Evolutionary conservation across 2,329 filamentous ascomycete genomes (phyloP), one percentile per base, ranked within the genome.

Genomic region (Phialemoniopsis sp.): DNA sequence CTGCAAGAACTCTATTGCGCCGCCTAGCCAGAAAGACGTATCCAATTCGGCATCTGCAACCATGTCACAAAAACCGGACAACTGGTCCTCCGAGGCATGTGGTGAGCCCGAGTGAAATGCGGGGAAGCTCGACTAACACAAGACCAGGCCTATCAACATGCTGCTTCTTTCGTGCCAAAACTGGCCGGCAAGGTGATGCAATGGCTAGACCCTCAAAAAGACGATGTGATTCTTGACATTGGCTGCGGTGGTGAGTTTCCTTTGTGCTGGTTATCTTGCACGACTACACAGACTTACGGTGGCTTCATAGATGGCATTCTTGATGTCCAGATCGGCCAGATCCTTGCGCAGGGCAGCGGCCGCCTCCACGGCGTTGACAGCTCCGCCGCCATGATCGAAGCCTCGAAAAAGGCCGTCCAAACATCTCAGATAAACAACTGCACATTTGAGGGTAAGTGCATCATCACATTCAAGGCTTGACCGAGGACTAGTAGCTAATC

Each of bases 81-180:
- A 62, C 33, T 68, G 66, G 64, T 61, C 63, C 5, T 58, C 64
- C 3, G 60, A 67, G 57, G 65, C 10, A 26, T 10, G 21, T 26
- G 21, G 21, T 60, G 45, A 7, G 31, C 14, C 29, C 28, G n/a
- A 18, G 10, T 10, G 2, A 14, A 31, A 32, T 29, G 33, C 19
- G 18, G 43, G 38, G 29, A 15, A 14, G 28, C 18, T 26, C 34
- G 17, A 19, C 13, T 14, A 18, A 34, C 35, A 39, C 32, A 29
- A 29, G 30, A 31, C 10, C 43, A 80, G 74, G 71, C 70, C 26
- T 85, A 84, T 52, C 73, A 79, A 43, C 63, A 73, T 42, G 72
- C 78, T 3, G 80, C 80, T 8, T 73, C 76, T 0, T 85, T 84
- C 49, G 80, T 84, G 8, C 79, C 80, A 4, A 76, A 79, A 51